A percentile compares a stretch with the other conserved stretches of the same genome.
These are phyloP conservation scores for Closterium sp. DNA, from an alignment of 139 green algal genomes.

Conservation along the genomic window DNA sequence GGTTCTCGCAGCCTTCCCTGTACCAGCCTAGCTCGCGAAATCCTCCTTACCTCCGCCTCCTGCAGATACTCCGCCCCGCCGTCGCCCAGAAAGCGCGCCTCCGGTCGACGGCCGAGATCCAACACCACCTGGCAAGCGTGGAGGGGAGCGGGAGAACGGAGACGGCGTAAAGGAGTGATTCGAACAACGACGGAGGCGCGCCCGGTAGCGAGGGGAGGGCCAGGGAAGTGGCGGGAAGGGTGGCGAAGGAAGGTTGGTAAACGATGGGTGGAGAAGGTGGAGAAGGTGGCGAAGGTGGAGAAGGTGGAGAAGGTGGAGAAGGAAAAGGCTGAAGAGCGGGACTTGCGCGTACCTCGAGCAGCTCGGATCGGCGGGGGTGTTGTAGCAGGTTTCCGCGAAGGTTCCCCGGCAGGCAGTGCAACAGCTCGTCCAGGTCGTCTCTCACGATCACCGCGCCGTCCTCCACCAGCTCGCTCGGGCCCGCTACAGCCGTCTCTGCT, in stretches of 20 bases:
- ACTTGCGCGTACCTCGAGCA: slow-evolving; percentile 71
- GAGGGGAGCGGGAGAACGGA: background rate
- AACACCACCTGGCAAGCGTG: slow-evolving; percentile 54
- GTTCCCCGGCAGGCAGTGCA: slow-evolving; percentile 73
- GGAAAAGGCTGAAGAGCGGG: too few relatives aligned
- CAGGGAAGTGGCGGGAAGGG: background rate
- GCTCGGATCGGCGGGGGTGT: slow-evolving; percentile 66
- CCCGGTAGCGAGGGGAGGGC: background rate
- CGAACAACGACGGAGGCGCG: too few relatives aligned
- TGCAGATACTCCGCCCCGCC: slow-evolving; percentile 65
- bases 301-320: too few relatives aligned
- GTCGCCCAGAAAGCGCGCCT: slow-evolving; percentile 71
- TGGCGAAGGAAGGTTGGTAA: background rate
- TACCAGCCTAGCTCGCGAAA: too few relatives aligned
- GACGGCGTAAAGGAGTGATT: background rate
- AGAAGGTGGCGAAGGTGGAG: too few relatives aligned
- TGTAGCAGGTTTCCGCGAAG: slow-evolving; percentile 65
- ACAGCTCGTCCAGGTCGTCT: slow-evolving; percentile 23
- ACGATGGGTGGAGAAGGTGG: too few relatives aligned
- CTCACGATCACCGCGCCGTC: slow-evolving; percentile 33
- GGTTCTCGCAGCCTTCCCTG: too few relatives aligned
- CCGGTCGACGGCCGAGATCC: slow-evolving; percentile 69
- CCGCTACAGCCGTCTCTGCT: background rate
- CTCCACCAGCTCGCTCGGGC: slow-evolving; percentile 1
- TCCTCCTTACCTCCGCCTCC: slow-evolving; percentile 58